Evolutionary conservation across 2,329 filamentous ascomycete species (phyloP).

Genomic region (Raffaelea albimanens): DNA sequence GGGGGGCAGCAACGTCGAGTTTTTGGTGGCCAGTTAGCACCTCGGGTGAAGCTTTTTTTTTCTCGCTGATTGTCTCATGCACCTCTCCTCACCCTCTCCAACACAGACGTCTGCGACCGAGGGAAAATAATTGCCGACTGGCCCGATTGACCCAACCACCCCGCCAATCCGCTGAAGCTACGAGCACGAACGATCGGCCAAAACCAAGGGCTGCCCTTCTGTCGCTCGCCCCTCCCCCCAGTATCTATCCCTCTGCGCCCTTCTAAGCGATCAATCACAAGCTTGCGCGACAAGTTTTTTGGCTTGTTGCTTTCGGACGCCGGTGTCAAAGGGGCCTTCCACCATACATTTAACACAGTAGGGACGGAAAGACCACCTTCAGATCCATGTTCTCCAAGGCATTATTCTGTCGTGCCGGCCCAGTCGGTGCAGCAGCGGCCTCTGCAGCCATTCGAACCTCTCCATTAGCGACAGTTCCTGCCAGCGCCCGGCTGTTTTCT

Average conservation of each 20-base stretch:
- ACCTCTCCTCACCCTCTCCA: background rate
- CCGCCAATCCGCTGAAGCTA: background rate
- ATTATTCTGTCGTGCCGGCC: conserved; percentile 43
- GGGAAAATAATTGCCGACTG: conserved; percentile 3
- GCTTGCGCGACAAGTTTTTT: too few relatives aligned
- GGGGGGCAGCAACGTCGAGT: too few relatives aligned
- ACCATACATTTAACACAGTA: too few relatives aligned
- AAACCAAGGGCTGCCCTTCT: too few relatives aligned
- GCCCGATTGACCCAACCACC: conserved; percentile 2
- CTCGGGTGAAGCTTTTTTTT: conserved; percentile 2
- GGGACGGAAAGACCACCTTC: conserved; percentile 3
- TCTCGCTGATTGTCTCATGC: background rate
- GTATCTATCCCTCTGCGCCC: too few relatives aligned
- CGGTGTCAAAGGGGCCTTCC: too few relatives aligned
- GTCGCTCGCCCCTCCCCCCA: too few relatives aligned
- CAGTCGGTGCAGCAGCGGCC: conserved; percentile 38
- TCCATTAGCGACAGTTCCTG: background rate
- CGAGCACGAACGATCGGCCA: too few relatives aligned
- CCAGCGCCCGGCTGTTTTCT: background rate
- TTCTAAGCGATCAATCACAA: too few relatives aligned
- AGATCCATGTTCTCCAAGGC: conserved; percentile 45
- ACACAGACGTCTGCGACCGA: background rate
- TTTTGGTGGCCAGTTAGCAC: background rate
- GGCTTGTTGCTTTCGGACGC: too few relatives aligned
- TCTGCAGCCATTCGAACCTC: conserved; percentile 20